Conservation (phyloP, 2,329 filamentous ascomycete species). For the Fusarium luffae region DNA sequence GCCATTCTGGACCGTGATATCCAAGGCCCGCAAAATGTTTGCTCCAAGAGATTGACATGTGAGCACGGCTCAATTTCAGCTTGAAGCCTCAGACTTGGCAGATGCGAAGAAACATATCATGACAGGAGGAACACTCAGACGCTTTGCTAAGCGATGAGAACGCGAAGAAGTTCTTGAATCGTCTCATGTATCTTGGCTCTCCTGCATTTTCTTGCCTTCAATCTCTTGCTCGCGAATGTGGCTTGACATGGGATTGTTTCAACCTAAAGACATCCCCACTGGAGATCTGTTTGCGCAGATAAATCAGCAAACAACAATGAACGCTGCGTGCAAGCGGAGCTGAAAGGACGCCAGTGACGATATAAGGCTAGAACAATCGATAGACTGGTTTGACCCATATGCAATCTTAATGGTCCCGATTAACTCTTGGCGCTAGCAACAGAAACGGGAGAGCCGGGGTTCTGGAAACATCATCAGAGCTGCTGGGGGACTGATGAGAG, state of each 20-base stretch:
- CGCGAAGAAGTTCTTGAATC: neutral
- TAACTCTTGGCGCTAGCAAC: conserved; percentile 6
- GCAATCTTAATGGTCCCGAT: conserved; percentile 7
- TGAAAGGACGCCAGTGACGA: neutral
- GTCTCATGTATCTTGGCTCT: neutral
- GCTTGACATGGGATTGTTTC: conserved; percentile 16
- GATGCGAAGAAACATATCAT: neutral
- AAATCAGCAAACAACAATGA: neutral
- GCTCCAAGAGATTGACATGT: neutral
- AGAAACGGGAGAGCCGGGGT: neutral
- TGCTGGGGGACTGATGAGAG: neutral
- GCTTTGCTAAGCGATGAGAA: neutral
- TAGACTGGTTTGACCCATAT: conserved; percentile 20
- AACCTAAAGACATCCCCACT: conserved; percentile 2
- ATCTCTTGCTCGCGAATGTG: neutral
- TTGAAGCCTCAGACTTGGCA: neutral
- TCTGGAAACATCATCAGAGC: neutral
- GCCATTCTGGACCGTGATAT: neutral
- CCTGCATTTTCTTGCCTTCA: neutral
- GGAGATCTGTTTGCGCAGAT: neutral
- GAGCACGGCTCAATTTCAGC: neutral
- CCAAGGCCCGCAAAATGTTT: conserved; percentile 13
- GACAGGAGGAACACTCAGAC: neutral
- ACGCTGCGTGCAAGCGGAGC: neutral
- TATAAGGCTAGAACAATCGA: conserved; percentile 13